Evolutionary conservation across 202 grass and related monocot genomes (phyloP).

Genomic region (Panicum virgatum): DNA sequence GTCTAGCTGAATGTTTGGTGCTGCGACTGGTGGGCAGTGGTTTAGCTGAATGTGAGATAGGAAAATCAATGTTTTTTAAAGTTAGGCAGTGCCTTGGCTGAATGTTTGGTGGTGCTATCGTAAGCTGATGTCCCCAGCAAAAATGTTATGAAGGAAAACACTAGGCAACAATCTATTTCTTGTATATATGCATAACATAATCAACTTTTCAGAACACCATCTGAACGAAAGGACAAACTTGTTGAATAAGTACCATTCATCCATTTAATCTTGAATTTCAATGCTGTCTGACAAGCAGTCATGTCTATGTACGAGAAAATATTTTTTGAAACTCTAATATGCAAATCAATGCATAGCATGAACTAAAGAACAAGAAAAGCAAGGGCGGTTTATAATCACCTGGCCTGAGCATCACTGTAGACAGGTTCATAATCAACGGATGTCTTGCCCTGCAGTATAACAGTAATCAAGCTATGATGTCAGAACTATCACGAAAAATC

Average conservation of each 20-base stretch:
- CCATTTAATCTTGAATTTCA: constrained; percentile 6
- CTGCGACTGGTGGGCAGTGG: neutral
- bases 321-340: constrained; percentile 16
- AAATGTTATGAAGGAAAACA: neutral
- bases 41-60: neutral
- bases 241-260: neutral
- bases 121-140: neutral
- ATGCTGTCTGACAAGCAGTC: neutral
- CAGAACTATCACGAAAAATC: constrained; percentile 21
- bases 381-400: constrained; percentile 52
- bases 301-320: too few species aligned
- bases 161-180: neutral
- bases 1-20: neutral
- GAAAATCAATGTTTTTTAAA: neutral
- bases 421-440: constrained; percentile 70
- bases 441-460: constrained; percentile 69
- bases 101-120: neutral
- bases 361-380: constrained; percentile 5
- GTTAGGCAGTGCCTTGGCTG: neutral
- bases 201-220: neutral
- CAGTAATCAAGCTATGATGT: constrained; percentile 26
- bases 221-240: constrained; percentile 1
- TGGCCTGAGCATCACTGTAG: constrained; percentile 82
- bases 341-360: neutral
- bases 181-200: neutral